phyloP scores from a whole-genome alignment of 179 eudicot species.

The Amaranthus tricolor region DNA sequence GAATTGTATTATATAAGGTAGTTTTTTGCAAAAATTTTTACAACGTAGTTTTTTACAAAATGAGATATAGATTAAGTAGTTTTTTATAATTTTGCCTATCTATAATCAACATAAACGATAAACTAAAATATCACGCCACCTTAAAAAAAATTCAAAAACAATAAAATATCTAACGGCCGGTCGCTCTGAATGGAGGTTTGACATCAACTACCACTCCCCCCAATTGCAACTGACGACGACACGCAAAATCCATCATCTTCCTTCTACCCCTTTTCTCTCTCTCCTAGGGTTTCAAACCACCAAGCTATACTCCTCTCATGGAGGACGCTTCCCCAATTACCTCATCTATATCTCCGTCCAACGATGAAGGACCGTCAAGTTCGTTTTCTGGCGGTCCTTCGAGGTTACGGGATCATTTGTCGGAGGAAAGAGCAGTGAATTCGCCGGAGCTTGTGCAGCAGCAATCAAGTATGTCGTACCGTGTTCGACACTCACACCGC shows the following conservation, averaged over 20 bases:
- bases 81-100: too few relatives aligned
- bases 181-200: neutral
- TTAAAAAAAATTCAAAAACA: neutral
- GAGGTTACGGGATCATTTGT: slow-evolving; percentile 18
- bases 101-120: too few relatives aligned
- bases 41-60: too few relatives aligned
- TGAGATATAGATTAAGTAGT: too few relatives aligned
- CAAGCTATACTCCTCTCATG: neutral
- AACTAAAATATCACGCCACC: too few relatives aligned
- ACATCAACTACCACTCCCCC: slow-evolving; percentile 9
- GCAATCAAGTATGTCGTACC: slow-evolving; percentile 31
- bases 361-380: slow-evolving; percentile 6
- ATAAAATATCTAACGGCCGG: neutral
- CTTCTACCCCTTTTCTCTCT: slow-evolving; percentile 10
- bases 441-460: slow-evolving; percentile 30
- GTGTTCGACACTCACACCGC: slow-evolving; percentile 21
- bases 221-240: neutral
- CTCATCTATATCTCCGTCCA: slow-evolving; percentile 7
- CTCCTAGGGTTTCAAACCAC: slow-evolving; percentile 23
- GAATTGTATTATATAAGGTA: too few relatives aligned
- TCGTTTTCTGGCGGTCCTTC: slow-evolving; percentile 11
- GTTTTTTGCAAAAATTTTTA: too few relatives aligned
- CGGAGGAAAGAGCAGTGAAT: slow-evolving; percentile 8
- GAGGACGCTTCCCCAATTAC: slow-evolving; percentile 9
- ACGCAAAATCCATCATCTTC: neutral